Base-by-base conservation (phyloP, 1,139 yeast species). In the Zhuliangozyma parablackwelliae region DNA sequence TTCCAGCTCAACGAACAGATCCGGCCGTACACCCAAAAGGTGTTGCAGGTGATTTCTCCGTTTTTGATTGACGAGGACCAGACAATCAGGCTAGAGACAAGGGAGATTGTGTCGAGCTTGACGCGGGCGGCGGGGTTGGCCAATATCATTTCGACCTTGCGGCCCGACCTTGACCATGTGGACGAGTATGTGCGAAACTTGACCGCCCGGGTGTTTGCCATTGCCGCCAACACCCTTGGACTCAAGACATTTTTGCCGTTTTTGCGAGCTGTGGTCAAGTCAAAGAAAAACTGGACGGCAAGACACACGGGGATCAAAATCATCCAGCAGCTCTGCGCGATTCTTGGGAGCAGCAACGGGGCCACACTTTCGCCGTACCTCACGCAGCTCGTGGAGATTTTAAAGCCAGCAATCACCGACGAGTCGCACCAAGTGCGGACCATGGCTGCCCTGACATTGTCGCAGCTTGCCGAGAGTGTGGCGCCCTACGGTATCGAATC, bases 401-500 rank as follows among this genome's bases (percentile, higher is more conserved):
- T 88, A 21, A 61, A 65, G 1, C 75, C 75, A 1, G 77, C 83
- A 0, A 54, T 92, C n/a, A 63, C 68, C 0, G 97, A 90, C 56
- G 89, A 84, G 37, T 79, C 80, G 37, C 56, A 78, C 12, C 80
- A 78, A 39, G 86, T 88, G 0, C 65, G 94, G 37, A 75, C 76
- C 4, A 71, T 81, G 8, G 70, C 95, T 0, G 96, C 96, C 0
- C 62, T 72, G 26, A 80, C 96, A 0, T 51, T 90, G 2, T 69
- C 94, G 0, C 77, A 82, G 6, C 58, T 92, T 28, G 97, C 97
- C 0, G 94, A 87, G 34, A 82, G 85, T n/a, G 79, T 90, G 1
- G 70, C 78, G 20, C 98, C 98, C 0, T 88, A 84, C 59, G 98
- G 98, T 34, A 83, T 87, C 39, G 97, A 88, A 50, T 78, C 94